Conservation (phyloP, 2,329 filamentous ascomycete genomes). For the Aureobasidium sp. region DNA sequence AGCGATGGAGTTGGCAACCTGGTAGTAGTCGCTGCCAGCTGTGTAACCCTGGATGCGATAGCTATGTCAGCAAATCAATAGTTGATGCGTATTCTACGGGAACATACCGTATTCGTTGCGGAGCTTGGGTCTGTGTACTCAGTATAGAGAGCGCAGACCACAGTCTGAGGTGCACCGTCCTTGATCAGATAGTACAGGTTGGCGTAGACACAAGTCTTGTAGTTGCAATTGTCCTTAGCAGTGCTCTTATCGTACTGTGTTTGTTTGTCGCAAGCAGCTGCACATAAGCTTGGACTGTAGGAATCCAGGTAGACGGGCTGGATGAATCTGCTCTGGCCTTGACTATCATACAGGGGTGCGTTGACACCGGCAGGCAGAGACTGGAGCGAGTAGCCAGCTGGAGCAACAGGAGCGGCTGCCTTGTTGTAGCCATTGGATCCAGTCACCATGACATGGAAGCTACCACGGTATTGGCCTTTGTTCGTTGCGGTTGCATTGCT, state of each 20-base stretch:
- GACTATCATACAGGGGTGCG: slow-evolving; percentile 22
- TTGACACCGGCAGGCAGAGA: slow-evolving; percentile 30
- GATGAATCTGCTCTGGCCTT: slow-evolving; percentile 25
- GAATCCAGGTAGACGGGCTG: slow-evolving; percentile 15
- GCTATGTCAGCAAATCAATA: too few species aligned
- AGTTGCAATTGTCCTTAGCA: slow-evolving; percentile 17
- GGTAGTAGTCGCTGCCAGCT: neutral
- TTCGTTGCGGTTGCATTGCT: slow-evolving; percentile 27
- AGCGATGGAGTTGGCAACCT: neutral
- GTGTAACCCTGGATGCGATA: neutral
- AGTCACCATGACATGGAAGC: slow-evolving; percentile 35
- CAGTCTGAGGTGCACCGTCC: slow-evolving; percentile 32
- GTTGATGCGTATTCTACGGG: too few species aligned
- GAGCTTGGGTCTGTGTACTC: slow-evolving; percentile 18
- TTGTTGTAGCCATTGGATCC: slow-evolving; percentile 35
- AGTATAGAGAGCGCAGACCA: slow-evolving; percentile 34
- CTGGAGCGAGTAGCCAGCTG: slow-evolving; percentile 22
- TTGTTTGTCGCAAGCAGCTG: slow-evolving; percentile 23
- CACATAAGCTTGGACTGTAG: slow-evolving; percentile 23
- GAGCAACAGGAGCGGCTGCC: slow-evolving; percentile 17
- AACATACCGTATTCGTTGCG: slow-evolving; percentile 21
- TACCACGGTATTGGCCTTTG: slow-evolving; percentile 26
- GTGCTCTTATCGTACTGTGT: slow-evolving; percentile 23
- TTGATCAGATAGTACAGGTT: slow-evolving; percentile 34
- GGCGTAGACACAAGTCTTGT: slow-evolving; percentile 25